Evolutionary conservation across 2,329 filamentous ascomycete genomes (phyloP).

Genomic region (Scedosporium boydii): DNA sequence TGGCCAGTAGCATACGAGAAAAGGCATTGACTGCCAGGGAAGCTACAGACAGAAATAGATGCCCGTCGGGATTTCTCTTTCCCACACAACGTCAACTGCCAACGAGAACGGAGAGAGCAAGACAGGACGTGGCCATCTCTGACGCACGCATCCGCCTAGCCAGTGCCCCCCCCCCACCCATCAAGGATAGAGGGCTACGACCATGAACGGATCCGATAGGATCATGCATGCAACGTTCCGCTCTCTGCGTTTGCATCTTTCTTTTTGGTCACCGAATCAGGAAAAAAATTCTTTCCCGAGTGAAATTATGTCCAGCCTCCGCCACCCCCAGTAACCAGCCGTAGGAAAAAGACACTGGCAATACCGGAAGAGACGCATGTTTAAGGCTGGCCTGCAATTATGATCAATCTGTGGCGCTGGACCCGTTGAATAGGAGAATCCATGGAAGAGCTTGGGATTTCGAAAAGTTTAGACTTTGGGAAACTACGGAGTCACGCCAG

Average conservation of each 20-base stretch:
- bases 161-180: neutral
- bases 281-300: neutral
- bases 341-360: constrained; percentile 13
- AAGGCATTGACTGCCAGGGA: constrained; percentile 6
- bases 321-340: constrained; percentile 19
- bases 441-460: neutral
- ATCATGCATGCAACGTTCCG: neutral
- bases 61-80: too few species aligned
- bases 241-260: neutral
- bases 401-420: constrained; percentile 66
- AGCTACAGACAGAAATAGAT: neutral
- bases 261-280: neutral
- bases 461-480: constrained; percentile 3
- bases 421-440: neutral
- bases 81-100: neutral
- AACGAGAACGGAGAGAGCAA: neutral
- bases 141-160: neutral
- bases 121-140: neutral
- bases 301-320: constrained; percentile 31
- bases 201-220: neutral
- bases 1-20: constrained; percentile 12
- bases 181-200: neutral
- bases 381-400: constrained; percentile 64
- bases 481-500: constrained; percentile 48
- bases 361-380: constrained; percentile 27